Evolutionary conservation across 176 grass and related monocot species (phyloP).

Genomic region (Pontederia crassipes): DNA sequence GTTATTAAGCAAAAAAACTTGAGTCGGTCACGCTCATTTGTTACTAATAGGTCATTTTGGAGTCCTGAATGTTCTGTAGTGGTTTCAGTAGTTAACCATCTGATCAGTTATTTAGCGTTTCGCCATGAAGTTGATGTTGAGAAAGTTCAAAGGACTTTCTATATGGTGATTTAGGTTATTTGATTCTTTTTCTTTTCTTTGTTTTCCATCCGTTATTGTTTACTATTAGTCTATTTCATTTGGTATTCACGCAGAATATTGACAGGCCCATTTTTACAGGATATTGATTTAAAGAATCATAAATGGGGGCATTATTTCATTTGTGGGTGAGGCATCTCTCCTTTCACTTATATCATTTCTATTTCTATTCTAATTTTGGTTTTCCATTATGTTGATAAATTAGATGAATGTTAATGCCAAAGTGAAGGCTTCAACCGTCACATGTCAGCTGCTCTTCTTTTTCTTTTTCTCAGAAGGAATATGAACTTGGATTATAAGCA

Average conservation of each 20-base stretch:
- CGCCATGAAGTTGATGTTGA: too few relatives aligned
- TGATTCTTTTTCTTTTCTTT: too few relatives aligned
- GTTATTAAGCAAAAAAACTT: too few relatives aligned
- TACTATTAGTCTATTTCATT: background rate
- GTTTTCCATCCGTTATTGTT: background rate
- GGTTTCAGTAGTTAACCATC: too few relatives aligned
- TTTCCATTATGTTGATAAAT: constrained; percentile 6
- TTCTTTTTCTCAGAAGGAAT: too few relatives aligned
- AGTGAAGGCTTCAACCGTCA: background rate
- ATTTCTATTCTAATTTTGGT: background rate
- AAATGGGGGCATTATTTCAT: constrained; percentile 98
- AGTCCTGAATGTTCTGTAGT: too few relatives aligned
- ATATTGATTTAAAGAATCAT: constrained; percentile 90
- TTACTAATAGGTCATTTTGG: background rate
- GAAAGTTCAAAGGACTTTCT: too few relatives aligned
- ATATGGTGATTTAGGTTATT: too few relatives aligned
- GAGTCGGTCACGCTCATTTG: too few relatives aligned
- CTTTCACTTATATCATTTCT: background rate
- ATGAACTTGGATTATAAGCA: too few relatives aligned
- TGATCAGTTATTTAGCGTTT: too few relatives aligned
- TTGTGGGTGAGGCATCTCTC: constrained; percentile 61
- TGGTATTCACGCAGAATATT: background rate
- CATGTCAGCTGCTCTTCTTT: too few relatives aligned
- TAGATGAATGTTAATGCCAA: background rate
- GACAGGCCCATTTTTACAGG: constrained; percentile 30